Evolutionary conservation across 2,329 filamentous ascomycete species (phyloP).

Genomic region (Akanthomyces uredinophilus): DNA sequence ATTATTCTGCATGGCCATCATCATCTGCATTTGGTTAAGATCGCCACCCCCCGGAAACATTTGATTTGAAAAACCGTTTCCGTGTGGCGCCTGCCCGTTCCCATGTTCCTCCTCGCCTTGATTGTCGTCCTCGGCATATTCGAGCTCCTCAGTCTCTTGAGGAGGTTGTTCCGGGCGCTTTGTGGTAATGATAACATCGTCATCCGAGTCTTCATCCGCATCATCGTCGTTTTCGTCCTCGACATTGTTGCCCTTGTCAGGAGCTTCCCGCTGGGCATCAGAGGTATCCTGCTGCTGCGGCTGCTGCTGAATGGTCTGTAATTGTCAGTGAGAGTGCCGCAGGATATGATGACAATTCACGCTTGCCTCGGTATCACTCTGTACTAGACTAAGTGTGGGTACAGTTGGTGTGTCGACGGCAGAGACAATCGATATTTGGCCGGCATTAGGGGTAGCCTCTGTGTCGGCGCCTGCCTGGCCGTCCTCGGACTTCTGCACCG

Average conservation of each 20-base stretch:
- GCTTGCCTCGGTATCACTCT: constrained; percentile 10
- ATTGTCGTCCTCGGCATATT: constrained; percentile 23
- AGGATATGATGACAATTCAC: background rate
- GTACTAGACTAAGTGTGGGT: constrained; percentile 5
- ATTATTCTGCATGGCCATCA: constrained; percentile 71
- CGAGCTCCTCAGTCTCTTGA: constrained; percentile 21
- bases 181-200: constrained; percentile 17
- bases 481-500: background rate
- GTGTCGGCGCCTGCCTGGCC: background rate
- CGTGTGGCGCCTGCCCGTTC: constrained; percentile 26
- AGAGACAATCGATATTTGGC: background rate
- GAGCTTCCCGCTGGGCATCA: constrained; percentile 4
- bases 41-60: constrained; percentile 58
- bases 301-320: constrained; percentile 13
- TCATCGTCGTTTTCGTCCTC: constrained; percentile 16
- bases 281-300: constrained; percentile 8
- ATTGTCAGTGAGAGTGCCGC: background rate
- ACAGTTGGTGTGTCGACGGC: constrained; percentile 5
- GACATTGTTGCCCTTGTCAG: constrained; percentile 13
- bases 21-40: constrained; percentile 74
- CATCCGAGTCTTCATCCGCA: constrained; percentile 17
- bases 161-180: constrained; percentile 19
- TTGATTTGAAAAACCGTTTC: constrained; percentile 45
- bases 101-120: constrained; percentile 28
- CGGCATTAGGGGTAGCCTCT: background rate